Percentiles rank a stretch among this genome's conserved stretches.
Conservation (phyloP, 164 flowering plant species). For the grape (Vitis vinifera) region ASM3070453v1 NC_081807.1:7063001-7063500, state of each 20-base stretch:
- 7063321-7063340: conserved; percentile 55
- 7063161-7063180: too few relatives aligned
- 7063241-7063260: conserved; percentile 19
- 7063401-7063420: background rate
- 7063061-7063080: too few relatives aligned
- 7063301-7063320: conserved; percentile 68
- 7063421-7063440: background rate
- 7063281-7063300: conserved; percentile 79
- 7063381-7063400: conserved; percentile 83
- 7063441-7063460: background rate
- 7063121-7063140: too few relatives aligned
- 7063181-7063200: too few relatives aligned
- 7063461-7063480: conserved; percentile 44
- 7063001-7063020: too few relatives aligned
- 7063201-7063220: too few relatives aligned
- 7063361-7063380: conserved; percentile 93
- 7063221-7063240: background rate
- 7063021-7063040: too few relatives aligned
- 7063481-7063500: conserved; percentile 77
- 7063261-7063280: conserved; percentile 33
- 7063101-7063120: too few relatives aligned
- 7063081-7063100: too few relatives aligned
- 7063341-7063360: conserved; percentile 80
- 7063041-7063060: too few relatives aligned
- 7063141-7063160: too few relatives aligned